Evolutionary conservation across 768 basidiomycete species (phyloP).

Genomic region (Phylloporus rhodoxanthus): DNA sequence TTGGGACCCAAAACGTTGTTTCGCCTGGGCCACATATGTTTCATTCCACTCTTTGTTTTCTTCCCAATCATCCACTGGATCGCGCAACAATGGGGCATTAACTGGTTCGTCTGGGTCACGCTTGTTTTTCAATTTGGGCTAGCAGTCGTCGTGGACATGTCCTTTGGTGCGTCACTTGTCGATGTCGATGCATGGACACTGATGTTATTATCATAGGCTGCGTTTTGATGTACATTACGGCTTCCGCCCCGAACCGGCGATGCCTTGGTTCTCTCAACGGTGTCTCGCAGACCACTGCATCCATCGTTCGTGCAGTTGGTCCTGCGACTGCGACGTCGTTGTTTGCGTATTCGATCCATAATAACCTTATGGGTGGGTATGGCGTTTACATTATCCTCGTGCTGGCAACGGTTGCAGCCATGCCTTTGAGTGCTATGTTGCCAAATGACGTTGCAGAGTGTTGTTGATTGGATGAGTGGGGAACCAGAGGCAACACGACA

Average conservation of each 20-base stretch:
- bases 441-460: constrained; percentile 16
- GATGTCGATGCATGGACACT: constrained; percentile 1
- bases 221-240: constrained; percentile 63
- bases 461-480: constrained; percentile 6
- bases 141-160: constrained; percentile 25
- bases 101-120: constrained; percentile 23
- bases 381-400: constrained; percentile 31
- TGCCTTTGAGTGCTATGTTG: constrained; percentile 19
- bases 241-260: constrained; percentile 58
- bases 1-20: constrained; percentile 32
- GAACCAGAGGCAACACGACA: not conserved
- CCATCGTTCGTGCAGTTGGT: constrained; percentile 30
- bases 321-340: constrained; percentile 30
- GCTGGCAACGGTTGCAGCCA: constrained; percentile 9
- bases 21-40: constrained; percentile 21
- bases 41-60: constrained; percentile 25
- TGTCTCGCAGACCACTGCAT: constrained; percentile 27
- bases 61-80: constrained; percentile 30
- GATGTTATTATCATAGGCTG: constrained; percentile 39
- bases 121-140: constrained; percentile 24
- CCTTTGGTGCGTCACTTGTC: constrained; percentile 26
- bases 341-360: constrained; percentile 34
- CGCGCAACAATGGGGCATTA: constrained; percentile 21
- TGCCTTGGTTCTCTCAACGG: constrained; percentile 71
- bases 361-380: constrained; percentile 33